Percentiles rank a stretch among this genome's conserved stretches.
Evolutionary conservation across 2,329 filamentous ascomycete species (phyloP).

Genomic region (Escovopsis weberi): DNA sequence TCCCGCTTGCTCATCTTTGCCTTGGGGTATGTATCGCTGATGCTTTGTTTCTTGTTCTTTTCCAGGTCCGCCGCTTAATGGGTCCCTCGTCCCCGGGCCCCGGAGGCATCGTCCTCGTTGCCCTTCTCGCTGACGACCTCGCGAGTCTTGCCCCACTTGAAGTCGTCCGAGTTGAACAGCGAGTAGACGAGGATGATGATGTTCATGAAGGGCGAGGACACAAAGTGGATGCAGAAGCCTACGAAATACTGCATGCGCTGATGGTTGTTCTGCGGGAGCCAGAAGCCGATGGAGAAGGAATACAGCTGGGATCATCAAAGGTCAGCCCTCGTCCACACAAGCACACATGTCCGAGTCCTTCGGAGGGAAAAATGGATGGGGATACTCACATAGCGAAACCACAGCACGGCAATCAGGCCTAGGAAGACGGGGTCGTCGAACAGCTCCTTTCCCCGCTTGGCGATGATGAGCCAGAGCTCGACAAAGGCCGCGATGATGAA

Average conservation of each 20-base stretch:
- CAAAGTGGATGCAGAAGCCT: conserved; percentile 23
- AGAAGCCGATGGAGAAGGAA: conserved; percentile 27
- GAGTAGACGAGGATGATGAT: conserved; percentile 28
- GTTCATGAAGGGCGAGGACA: conserved; percentile 27
- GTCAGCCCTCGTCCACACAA: neutral
- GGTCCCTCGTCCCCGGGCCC: conserved; percentile 13
- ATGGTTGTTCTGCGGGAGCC: conserved; percentile 24
- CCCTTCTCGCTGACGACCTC: conserved; percentile 20
- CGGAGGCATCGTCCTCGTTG: conserved; percentile 12
- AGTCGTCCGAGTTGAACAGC: conserved; percentile 27
- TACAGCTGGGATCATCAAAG: conserved; percentile 16
- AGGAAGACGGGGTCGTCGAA: conserved; percentile 23
- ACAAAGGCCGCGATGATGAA: conserved; percentile 28
- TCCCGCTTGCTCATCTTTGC: too few species aligned
- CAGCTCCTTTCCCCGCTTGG: conserved; percentile 16
- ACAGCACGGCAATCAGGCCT: conserved; percentile 22
- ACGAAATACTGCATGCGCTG: conserved; percentile 24
- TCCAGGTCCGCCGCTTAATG: conserved; percentile 2
- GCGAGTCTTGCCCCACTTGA: conserved; percentile 32
- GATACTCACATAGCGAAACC: conserved; percentile 26
- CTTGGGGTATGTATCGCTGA: too few species aligned
- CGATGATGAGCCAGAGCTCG: conserved; percentile 21
- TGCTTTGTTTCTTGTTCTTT: too few species aligned
- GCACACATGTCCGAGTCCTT: neutral
- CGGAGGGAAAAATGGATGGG: neutral